Evolutionary conservation across 345 rosid genomes (phyloP).

Genomic region (Jatropha curcas): DNA sequence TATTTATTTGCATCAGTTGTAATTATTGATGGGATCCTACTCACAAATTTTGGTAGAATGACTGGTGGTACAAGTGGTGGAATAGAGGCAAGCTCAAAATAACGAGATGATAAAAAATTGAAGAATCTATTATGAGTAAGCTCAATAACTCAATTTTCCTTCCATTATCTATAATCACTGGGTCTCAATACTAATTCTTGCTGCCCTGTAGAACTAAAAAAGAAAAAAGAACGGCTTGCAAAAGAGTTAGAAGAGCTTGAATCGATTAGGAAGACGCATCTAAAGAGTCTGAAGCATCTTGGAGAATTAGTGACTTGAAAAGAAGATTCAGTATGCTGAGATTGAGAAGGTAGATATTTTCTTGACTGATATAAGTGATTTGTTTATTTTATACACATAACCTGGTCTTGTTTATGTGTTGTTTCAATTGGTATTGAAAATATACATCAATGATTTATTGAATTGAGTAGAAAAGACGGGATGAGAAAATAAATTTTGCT

Average conservation of each 20-base stretch:
- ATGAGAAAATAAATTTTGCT: no score
- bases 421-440: constrained; percentile 4
- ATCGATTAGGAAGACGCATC: constrained; percentile 92
- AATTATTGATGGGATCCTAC: constrained; percentile 90
- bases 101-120: constrained; percentile 97
- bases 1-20: constrained; percentile 61
- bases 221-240: constrained; percentile 75
- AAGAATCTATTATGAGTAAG: constrained; percentile 43
- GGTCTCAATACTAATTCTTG: constrained; percentile 15
- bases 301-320: constrained; percentile 92
- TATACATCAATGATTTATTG: background rate
- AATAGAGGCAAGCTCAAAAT: constrained; percentile 95
- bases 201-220: constrained; percentile 59
- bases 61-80: constrained; percentile 99
- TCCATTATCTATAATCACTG: constrained; percentile 1
- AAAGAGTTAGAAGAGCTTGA: constrained; percentile 79
- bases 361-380: background rate
- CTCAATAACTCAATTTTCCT: constrained; percentile 2
- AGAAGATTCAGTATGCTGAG: constrained; percentile 93
- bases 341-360: constrained; percentile 73
- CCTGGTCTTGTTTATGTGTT: background rate
- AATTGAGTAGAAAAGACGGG: no score
- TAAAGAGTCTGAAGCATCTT: constrained; percentile 90
- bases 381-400: background rate
- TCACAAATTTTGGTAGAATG: constrained; percentile 97